Conservation (phyloP, 179 eudicot species). For the Beta macrorhiza region DNA sequence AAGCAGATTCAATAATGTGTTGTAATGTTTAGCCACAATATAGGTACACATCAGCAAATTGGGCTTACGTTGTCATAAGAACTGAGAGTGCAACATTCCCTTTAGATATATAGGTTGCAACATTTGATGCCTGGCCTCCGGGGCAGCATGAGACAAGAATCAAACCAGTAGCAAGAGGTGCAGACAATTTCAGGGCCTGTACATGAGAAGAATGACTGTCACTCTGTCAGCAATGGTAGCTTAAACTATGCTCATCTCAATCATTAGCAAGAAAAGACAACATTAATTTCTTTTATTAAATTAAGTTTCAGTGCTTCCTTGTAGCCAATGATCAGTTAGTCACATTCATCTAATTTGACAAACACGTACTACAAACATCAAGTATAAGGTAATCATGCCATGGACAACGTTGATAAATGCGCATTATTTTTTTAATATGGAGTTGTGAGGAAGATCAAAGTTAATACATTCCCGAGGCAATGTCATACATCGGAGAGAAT, state of each 20-base stretch:
- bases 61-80: constrained; percentile 98
- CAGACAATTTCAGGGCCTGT: constrained; percentile 83
- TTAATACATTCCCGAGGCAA: too few species aligned
- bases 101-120: constrained; percentile 93
- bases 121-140: constrained; percentile 99
- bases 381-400: background rate
- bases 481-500: too few species aligned
- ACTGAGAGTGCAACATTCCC: constrained; percentile 99
- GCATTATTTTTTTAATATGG: background rate
- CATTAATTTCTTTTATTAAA: background rate
- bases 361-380: background rate
- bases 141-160: constrained; percentile 99
- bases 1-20: background rate
- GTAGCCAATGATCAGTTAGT: background rate
- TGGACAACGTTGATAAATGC: background rate
- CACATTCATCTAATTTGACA: background rate
- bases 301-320: background rate
- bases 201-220: constrained; percentile 19
- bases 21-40: background rate
- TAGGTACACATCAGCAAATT: constrained; percentile 3
- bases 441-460: too few species aligned
- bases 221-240: background rate
- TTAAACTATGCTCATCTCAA: background rate
- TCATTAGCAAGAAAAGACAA: background rate
- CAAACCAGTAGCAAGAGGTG: constrained; percentile 99